Conservation (phyloP, 805 yeast genomes). For the Teunomyces tritomae region DNA sequence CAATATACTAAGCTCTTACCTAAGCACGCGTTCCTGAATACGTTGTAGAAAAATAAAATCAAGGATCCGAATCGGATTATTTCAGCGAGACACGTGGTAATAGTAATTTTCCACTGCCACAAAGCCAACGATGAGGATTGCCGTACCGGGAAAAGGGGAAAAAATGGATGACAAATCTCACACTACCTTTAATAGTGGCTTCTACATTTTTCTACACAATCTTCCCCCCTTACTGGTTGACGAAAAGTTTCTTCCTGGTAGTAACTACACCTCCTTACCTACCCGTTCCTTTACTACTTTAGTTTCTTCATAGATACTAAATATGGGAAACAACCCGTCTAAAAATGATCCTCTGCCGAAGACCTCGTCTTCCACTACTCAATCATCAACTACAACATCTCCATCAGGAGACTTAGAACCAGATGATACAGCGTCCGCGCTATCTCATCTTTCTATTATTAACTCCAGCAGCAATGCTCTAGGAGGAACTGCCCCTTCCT, state of each 20-base stretch:
- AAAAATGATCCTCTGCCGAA: slow-evolving; percentile 48
- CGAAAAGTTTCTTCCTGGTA: neutral
- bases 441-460: slow-evolving; percentile 24
- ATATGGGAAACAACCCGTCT: slow-evolving; percentile 69
- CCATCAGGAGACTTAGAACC: slow-evolving; percentile 38
- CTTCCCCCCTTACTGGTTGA: neutral
- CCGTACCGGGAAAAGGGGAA: neutral
- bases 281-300: neutral
- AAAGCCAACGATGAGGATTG: neutral
- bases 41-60: neutral
- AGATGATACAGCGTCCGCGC: slow-evolving; percentile 44
- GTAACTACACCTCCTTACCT: neutral
- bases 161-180: slow-evolving; percentile 1
- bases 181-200: neutral
- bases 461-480: slow-evolving; percentile 3
- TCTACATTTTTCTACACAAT: neutral
- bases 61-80: neutral
- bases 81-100: neutral
- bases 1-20: no score
- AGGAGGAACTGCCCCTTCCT: slow-evolving; percentile 7
- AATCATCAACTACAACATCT: slow-evolving; percentile 21
- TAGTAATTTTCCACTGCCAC: neutral
- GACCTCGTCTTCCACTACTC: slow-evolving; percentile 28
- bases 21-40: no score
- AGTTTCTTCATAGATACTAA: slow-evolving; percentile 4